phyloP scores from a whole-genome alignment of 768 basidiomycete genomes.

The Psilocybe subaeruginosa region DNA sequence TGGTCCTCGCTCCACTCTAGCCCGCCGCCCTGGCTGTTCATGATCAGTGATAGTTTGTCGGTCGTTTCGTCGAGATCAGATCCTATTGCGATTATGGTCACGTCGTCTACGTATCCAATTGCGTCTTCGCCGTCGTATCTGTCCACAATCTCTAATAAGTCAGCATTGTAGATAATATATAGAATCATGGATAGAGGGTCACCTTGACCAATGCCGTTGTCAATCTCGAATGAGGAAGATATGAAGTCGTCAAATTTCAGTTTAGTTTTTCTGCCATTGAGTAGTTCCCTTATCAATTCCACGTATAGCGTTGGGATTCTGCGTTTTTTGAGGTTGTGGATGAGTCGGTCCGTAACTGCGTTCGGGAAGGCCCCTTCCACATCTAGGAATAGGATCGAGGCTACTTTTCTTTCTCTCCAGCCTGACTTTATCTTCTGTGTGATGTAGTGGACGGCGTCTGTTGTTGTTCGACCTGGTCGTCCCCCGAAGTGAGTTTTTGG shows the following conservation, averaged over 20 bases:
- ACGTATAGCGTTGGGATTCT: conserved; percentile 28
- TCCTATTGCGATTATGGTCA: conserved; percentile 24
- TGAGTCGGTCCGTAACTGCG: conserved; percentile 28
- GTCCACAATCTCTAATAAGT: conserved; percentile 17
- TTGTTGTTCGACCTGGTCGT: conserved; percentile 37
- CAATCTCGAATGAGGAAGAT: conserved; percentile 11
- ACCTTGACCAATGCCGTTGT: conserved; percentile 28
- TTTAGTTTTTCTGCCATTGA: conserved; percentile 20
- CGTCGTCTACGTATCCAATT: conserved; percentile 34
- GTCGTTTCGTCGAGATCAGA: conserved; percentile 25
- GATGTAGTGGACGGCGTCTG: conserved; percentile 36
- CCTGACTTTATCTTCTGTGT: conserved; percentile 36
- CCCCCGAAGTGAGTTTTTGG: conserved; percentile 41
- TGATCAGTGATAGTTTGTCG: conserved; percentile 25
- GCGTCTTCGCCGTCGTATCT: conserved; percentile 12
- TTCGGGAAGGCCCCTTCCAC: conserved; percentile 47
- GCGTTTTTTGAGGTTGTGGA: conserved; percentile 32
- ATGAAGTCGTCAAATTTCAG: conserved; percentile 23
- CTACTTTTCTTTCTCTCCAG: conserved; percentile 38
- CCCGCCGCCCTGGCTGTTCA: conserved; percentile 23
- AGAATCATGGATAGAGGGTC: conserved; percentile 24
- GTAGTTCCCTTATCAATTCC: conserved; percentile 13
- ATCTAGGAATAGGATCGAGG: conserved; percentile 40
- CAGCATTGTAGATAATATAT: conserved; percentile 29
- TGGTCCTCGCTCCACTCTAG: conserved; percentile 28